phyloP scores from a whole-genome alignment of 768 basidiomycete genomes.

The Phlebiopsis gigantea region DNA sequence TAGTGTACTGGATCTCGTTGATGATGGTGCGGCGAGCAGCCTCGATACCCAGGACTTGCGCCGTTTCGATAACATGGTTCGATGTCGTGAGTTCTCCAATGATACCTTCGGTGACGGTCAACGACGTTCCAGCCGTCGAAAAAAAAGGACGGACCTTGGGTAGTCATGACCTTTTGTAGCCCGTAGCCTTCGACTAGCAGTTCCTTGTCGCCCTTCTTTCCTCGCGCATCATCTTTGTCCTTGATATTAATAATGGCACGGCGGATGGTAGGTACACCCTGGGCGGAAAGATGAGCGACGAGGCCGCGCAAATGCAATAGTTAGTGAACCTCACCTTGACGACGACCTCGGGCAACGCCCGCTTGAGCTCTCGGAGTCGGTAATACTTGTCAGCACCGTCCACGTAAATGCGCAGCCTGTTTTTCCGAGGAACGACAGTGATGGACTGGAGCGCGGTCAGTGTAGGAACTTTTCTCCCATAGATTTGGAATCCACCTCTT shows the following conservation, averaged over 20 bases:
- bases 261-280: conserved; percentile 85
- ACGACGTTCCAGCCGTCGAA: background rate
- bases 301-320: background rate
- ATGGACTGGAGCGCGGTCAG: conserved; percentile 47
- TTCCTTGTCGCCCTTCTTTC: conserved; percentile 86
- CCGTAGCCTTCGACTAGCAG: conserved; percentile 97
- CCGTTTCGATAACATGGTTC: conserved; percentile 96
- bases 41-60: conserved; percentile 95
- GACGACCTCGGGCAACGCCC: conserved; percentile 77
- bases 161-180: conserved; percentile 93
- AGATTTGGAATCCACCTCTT: conserved; percentile 47
- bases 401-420: conserved; percentile 74
- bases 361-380: conserved; percentile 79
- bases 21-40: conserved; percentile 92
- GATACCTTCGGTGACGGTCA: conserved; percentile 54
- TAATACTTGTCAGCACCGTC: conserved; percentile 78
- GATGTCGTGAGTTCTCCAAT: conserved; percentile 89
- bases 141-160: conserved; percentile 62
- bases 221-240: conserved; percentile 73
- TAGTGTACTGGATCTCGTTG: conserved; percentile 95
- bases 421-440: conserved; percentile 66
- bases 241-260: conserved; percentile 96
- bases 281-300: background rate
- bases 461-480: background rate
- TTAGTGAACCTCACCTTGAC: conserved; percentile 62